Percentiles rank a stretch among this genome's conserved stretches.
phyloP scores from a whole-genome alignment of 345 rosid species.

The Cardamine chenopodiifolia region DNA sequence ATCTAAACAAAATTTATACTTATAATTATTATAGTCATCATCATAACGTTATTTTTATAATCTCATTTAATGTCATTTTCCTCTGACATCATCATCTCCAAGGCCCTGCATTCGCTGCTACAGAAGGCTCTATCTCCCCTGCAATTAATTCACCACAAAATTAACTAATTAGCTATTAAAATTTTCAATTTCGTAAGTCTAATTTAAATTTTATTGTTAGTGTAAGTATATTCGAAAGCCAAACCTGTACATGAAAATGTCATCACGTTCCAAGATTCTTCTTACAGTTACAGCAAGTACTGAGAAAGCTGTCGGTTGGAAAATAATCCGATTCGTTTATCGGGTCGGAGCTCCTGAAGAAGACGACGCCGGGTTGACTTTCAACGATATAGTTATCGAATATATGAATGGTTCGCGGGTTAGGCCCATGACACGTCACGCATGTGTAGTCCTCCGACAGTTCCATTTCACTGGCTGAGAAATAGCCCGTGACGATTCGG shows the following conservation, averaged over 20 bases:
- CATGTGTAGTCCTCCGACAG: constrained; percentile 93
- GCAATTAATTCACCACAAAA: constrained; percentile 31
- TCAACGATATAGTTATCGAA: constrained; percentile 78
- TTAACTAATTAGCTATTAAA: background rate
- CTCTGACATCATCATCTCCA: constrained; percentile 69
- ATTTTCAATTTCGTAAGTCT: background rate
- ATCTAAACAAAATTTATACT: constrained; percentile 37
- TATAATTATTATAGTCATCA: constrained; percentile 24
- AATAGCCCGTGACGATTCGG: constrained; percentile 48
- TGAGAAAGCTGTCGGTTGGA: constrained; percentile 67
- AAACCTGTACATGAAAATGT: constrained; percentile 93
- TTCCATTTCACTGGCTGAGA: constrained; percentile 71
- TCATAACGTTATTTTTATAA: constrained; percentile 15
- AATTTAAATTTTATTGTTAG: background rate
- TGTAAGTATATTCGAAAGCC: constrained; percentile 9
- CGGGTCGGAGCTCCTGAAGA: constrained; percentile 43
- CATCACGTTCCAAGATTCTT: constrained; percentile 80
- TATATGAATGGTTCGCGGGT: constrained; percentile 87
- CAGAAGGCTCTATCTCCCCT: constrained; percentile 96
- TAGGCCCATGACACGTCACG: constrained; percentile 82
- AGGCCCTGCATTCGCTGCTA: constrained; percentile 78
- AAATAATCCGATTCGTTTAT: constrained; percentile 38
- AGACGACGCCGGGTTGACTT: constrained; percentile 60
- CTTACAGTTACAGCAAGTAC: constrained; percentile 77
- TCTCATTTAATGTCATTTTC: constrained; percentile 35